Percentiles rank a stretch among this genome's conserved stretches.
Conservation (phyloP, 1,284 basidiomycete genomes). For the Pulveroboletus ridleyi region DNA sequence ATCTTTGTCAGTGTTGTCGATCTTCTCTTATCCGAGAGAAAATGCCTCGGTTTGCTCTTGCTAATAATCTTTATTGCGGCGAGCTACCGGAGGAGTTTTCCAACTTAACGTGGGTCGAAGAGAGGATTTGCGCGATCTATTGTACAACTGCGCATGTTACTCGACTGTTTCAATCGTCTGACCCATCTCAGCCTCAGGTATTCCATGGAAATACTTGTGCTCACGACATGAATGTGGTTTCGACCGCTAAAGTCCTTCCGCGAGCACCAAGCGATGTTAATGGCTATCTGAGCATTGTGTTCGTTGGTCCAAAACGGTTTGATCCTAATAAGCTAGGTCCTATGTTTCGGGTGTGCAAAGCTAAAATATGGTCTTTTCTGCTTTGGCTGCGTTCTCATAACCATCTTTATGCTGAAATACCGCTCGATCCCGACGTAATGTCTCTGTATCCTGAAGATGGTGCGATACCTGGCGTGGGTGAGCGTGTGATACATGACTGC, state of each 20-base stretch:
- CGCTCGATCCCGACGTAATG: background rate
- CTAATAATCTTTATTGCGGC: too few relatives aligned
- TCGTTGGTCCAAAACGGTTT: background rate
- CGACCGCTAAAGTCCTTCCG: background rate
- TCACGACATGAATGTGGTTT: background rate
- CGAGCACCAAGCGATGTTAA: background rate
- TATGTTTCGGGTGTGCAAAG: background rate
- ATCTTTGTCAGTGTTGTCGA: too few relatives aligned
- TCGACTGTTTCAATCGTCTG: too few relatives aligned
- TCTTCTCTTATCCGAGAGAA: too few relatives aligned
- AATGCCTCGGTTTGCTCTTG: too few relatives aligned
- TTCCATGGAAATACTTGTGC: too few relatives aligned
- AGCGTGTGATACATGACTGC: background rate
- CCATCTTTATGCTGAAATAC: background rate
- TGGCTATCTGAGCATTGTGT: background rate
- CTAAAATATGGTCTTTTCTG: background rate
- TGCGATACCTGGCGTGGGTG: background rate
- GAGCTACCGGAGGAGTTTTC: too few relatives aligned
- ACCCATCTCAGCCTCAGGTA: too few relatives aligned
- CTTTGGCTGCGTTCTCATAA: background rate
- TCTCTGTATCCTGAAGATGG: background rate
- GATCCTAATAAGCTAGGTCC: background rate
- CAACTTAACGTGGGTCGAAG: too few relatives aligned
- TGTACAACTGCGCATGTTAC: too few relatives aligned
- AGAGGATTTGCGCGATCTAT: too few relatives aligned